Base-by-base conservation (phyloP, 257 asterid species). In the Rehmannia glutinosa region DNA sequence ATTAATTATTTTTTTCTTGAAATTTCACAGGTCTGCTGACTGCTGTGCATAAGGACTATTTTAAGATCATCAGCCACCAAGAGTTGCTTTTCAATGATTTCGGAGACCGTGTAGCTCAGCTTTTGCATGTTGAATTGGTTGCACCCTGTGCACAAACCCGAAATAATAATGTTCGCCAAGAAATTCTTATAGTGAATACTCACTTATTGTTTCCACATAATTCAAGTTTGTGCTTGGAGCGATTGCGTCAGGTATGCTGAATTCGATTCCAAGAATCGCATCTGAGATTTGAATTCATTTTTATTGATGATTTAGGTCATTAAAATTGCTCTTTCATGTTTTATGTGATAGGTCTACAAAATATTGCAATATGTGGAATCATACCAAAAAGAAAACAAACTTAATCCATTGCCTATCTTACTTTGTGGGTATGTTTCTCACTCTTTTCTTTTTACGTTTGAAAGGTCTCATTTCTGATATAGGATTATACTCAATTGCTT, bases 41-140 rank as follows among this genome's bases (percentile, higher is more conserved):
- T 28, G 96, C 99, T 9, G 83, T 93, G 33, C 99, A 85, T 42
- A 86, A 87, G 90, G 99, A 94, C 75, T 76, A 81, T 72, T 91
- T 91, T 73, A 85, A 75, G 78, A 80, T 94, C 77, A 84, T 91
- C 75, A 79, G 64, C 80, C 96, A 94, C 79, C 81, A 79, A 27
- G 97, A 87, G 71, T 72, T 94, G 80, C 97, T 91, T 54, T 94
- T 94, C 84, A 91, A 94, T 77, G 99, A 91, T 84, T 94, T 91
- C 47, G 99, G 97, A 23, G 99, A 94, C 75, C 96, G 99, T 27
- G 99, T 94, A 70, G 99, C 99, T 61, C 99, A 94, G 81, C 77
- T 94, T 19, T 79, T 94, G 71, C 99, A 94, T 13, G 96, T 91
- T 19, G 98, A 94, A 77, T 78, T 94, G 46, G 65, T 80, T 35